These are phyloP conservation scores for Medicago arabica DNA, from an alignment of 306 rosid genomes.

Conservation along the genomic window DNA sequence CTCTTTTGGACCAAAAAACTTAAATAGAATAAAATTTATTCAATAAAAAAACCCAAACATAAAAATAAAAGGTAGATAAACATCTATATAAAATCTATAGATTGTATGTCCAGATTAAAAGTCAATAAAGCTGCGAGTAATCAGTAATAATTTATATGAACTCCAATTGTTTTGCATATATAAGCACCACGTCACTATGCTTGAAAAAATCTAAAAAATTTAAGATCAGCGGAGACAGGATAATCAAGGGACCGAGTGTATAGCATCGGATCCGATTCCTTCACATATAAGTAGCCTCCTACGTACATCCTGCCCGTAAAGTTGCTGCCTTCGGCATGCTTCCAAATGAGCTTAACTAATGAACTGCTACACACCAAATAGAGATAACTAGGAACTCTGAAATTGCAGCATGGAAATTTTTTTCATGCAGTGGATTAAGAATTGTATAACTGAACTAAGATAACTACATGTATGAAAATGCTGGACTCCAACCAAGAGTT, in stretches of 20 bases:
- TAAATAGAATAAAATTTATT: too few relatives aligned
- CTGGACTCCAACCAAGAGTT: slow-evolving; percentile 4
- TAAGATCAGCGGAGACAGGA: slow-evolving; percentile 22
- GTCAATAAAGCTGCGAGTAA: neutral
- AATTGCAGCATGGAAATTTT: slow-evolving; percentile 18
- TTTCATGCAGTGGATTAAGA: slow-evolving; percentile 21
- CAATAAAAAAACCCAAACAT: neutral
- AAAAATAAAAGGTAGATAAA: slow-evolving; percentile 7
- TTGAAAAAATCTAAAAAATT: slow-evolving; percentile 23
- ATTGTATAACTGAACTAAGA: neutral
- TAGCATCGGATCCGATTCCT: neutral
- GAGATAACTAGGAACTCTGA: slow-evolving; percentile 17
- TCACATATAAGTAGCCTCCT: slow-evolving; percentile 20
- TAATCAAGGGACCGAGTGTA: slow-evolving; percentile 20
- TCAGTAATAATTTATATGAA: slow-evolving; percentile 10
- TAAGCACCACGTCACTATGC: slow-evolving; percentile 12
- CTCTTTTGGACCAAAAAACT: too few relatives aligned
- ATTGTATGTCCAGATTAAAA: slow-evolving; percentile 4
- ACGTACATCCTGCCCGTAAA: slow-evolving; percentile 23
- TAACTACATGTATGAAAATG: slow-evolving; percentile 14
- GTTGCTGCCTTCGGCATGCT: slow-evolving; percentile 40
- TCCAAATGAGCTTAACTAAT: slow-evolving; percentile 25
- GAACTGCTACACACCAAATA: slow-evolving; percentile 25
- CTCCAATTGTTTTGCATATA: slow-evolving; percentile 30
- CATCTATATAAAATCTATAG: neutral